Base-by-base conservation (phyloP, 331 rosid species). In the Saraca asoca region DNA sequence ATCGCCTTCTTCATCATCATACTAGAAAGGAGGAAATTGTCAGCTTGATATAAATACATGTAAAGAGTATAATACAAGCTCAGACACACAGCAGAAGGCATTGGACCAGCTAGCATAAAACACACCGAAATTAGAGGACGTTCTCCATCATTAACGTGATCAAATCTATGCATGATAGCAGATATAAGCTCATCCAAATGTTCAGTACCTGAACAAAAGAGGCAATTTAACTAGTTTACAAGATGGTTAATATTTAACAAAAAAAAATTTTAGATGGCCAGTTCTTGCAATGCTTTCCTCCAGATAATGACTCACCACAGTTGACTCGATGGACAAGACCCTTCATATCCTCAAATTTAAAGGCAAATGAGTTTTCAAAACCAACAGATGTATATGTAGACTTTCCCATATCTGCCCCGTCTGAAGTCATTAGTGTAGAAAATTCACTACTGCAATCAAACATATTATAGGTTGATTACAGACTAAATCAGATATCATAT, bases 1-100 rank as follows among this genome's bases (percentile, higher is more conserved):
- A 77, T 93, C 98, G 31, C 96, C 95, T 75, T 93, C 98, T 49
- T 90, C 97, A 52, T 93, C 98, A 75, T 88, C 88, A 33, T 87
- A 93, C 98, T 93, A 53, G 52, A 71, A 74, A 13, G 56, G 44
- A 74, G 59, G 76, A 39, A 42, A 15, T 12, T 24, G 24, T 70
- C 48, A 75, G 46, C 29, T 35, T 43, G 43, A 24, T 24, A 24
- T 24, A 24, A 1, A 24, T 24, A 24, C 31, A 24, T 24, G 31
- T 24, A 24, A 24, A 24, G 31, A 24, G 31, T 24, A 1, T 24
- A 24, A 24, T 24, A 24, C 31, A 24, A 38, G 34, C 66, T 62
- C 14, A 38, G 57, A 38, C 19, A 33, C 52, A 70, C 71, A 41
- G 41, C 38, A 76, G 44, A 75, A 12, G 19, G 51, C 12, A 61